Base-by-base conservation (phyloP, 441 rosid genomes). In the Biscutella laevigata region DNA sequence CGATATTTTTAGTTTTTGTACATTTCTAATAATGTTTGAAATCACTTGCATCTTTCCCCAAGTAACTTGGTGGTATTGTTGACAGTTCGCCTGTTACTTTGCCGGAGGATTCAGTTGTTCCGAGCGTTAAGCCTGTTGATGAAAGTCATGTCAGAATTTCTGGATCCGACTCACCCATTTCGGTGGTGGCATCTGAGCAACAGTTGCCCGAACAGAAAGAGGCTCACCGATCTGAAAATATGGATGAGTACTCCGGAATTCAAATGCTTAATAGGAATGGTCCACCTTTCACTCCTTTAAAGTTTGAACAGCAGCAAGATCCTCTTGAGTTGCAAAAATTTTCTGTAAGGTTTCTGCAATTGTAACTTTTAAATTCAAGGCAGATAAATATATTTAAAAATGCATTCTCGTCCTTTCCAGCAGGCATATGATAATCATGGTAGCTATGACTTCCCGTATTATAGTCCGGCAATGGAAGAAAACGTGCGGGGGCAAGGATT, bases 351-450 rank as follows among this genome's bases (percentile, higher is more conserved):
- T 57, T 27, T 39, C 44, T 16, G 15, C 4, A 32, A 21, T 14
- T 57, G 34, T 9, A 55, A 10, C 50, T 32, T 35, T 17, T 4
- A 22, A 36, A 25, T 10, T 20, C 4, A 9, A 16, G 25, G 59
- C 8, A 53, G 28, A 21, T 25, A 24, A 28, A 5, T 56, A 24
- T 42, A 21, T 32, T 30, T 5, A 3, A 32, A 29, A 43, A 24
- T 51, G 44, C 35, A n/a, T 54, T 35, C 16, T 14, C 49, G 36
- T 50, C 24, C 45, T 71, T 68, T 46, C 29, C 40, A 55, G 60
- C 86, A 89, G 95, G 88, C 71, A 7, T 83, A 86, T 72, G 88
- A 77, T 71, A 74, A 77, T 37, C 94, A 67, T 37, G 64, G 79
- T 54, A 78, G 77, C 33, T 86, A 89, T 66, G 97, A 82, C 53